phyloP scores from a whole-genome alignment of 805 yeast genomes.

The Metschnikowia colocasiae region DNA sequence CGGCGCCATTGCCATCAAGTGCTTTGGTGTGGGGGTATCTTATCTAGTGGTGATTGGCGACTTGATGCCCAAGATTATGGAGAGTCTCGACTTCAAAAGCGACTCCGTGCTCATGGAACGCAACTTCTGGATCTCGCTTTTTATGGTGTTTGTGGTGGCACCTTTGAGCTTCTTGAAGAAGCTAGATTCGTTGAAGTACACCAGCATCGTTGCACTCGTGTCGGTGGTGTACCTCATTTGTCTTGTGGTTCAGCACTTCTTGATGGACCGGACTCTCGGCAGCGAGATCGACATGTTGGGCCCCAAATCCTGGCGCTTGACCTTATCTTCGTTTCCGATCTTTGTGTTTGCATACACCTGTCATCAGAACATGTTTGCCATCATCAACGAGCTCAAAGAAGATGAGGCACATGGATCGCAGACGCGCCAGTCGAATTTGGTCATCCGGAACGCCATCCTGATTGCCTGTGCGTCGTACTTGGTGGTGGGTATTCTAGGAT shows the following conservation, averaged over 20 bases:
- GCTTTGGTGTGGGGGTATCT: slow-evolving; percentile 73
- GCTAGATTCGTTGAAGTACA: slow-evolving; percentile 65
- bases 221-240: slow-evolving; percentile 62
- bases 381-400: slow-evolving; percentile 61
- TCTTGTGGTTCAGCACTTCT: slow-evolving; percentile 50
- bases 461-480: slow-evolving; percentile 58
- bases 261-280: slow-evolving; percentile 15
- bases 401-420: slow-evolving; percentile 34
- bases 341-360: slow-evolving; percentile 80
- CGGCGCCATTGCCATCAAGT: slow-evolving; percentile 68
- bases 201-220: slow-evolving; percentile 64
- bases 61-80: slow-evolving; percentile 59
- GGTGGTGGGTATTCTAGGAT: slow-evolving; percentile 65
- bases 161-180: slow-evolving; percentile 62
- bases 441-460: slow-evolving; percentile 50
- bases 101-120: slow-evolving; percentile 30
- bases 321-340: slow-evolving; percentile 64
- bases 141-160: slow-evolving; percentile 49
- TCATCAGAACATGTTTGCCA: slow-evolving; percentile 75
- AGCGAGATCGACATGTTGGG: slow-evolving; percentile 30
- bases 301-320: slow-evolving; percentile 37
- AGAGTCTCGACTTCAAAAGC: slow-evolving; percentile 28
- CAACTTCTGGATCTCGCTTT: slow-evolving; percentile 52
- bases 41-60: slow-evolving; percentile 76
- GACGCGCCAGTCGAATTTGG: slow-evolving; percentile 47